Base-by-base conservation (phyloP, 768 basidiomycete genomes). In the Pulveroboletus sp. region DNA sequence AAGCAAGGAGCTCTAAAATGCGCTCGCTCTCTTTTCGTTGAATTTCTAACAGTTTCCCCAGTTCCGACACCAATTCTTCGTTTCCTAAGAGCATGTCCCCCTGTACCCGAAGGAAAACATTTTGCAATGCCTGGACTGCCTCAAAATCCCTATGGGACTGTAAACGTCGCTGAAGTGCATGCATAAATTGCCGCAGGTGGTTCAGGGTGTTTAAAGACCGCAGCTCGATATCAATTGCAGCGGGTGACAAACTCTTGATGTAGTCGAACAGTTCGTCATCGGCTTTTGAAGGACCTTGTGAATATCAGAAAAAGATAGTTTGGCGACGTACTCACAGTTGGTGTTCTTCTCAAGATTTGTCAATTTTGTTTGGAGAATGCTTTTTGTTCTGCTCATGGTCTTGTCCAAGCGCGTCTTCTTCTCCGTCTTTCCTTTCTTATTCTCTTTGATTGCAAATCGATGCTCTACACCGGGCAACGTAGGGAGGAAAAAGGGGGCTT, bases 401-500 rank as follows among this genome's bases (percentile, higher is more conserved):
- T 79, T 81, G 31, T 83, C 75, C 38, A 90, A 64, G 41, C 74
- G 74, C 8, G 80, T 77, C 35, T 72, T 54, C 51, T 77, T 79
- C 51, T 60, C 54, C 57, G 68, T 43, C 65, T 65, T 56, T 55
- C 65, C 58, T 49, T 62, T 45, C 68, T 74, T 67, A 68, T 75
- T 58, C 54, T 70, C 51, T 63, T 67, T 69, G 6, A 85, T 64
- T 13, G 81, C 87, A 65, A 97, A 95, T 16, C 90, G 80, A 16
- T 82, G 76, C 49, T 94, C 91, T 11, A 93, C 80, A 11, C 93
- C 95, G 5, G 89, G 86, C 11, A 97, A 70, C 1, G 93, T 92
- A 19, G 95, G 96, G 14, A 99, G 73, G 76, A 98, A 99, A 76
- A 99, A 99, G 0, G 96, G 96, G 1, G 93, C 95, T 51, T 91